Evolutionary conservation across 257 asterid genomes (phyloP), one percentile per base, ranked within the genome.

Genomic region (Fraxinus quadrangulata): DNA sequence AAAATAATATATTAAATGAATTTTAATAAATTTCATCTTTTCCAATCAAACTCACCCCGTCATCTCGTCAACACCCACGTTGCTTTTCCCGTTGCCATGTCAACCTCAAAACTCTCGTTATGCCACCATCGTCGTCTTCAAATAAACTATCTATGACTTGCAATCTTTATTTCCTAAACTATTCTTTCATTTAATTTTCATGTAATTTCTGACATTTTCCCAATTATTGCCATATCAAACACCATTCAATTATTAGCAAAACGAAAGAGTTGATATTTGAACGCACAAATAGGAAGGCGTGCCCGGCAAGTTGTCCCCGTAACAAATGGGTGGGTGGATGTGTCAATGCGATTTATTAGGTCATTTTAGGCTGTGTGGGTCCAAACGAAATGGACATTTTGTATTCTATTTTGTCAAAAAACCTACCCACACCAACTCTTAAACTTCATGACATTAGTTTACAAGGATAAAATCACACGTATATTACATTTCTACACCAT

Each of bases 361-460:
- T 54, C 65, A 19, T 78, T 56, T 82, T 68, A 74, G 80, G 77
- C 76, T 39, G 42, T 26, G n/a, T 2, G 51, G 51, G 51, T 42
- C 51, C 16, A 5, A 13, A n/a, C 6, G 65, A 54, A 54, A 54
- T 71, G 14, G 77, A 78, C 82, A 34, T 81, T 59, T 76, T 34
- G 59, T 33, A 9, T 24, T 47, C 26, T 14, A 63, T 3, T 45
- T 33, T 9, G 2, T 42, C 17, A 42, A 42, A 12, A 42, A 42
- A 42, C 51, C 51, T 2, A 13, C 51, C 5, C 51, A 6, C 34
- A 51, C 72, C 79, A 34, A 47, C 77, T 63, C 80, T 10, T 40
- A 9, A 40, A 4, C 49, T 10, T 40, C 49, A 2, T 40, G 49
- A 1, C 49, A 40, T 40, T 40, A 40, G 13, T 40, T 40, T 40